These are phyloP conservation scores for Posidonia australis DNA, from an alignment of 106 monocot species.

Conservation along the genomic window DNA sequence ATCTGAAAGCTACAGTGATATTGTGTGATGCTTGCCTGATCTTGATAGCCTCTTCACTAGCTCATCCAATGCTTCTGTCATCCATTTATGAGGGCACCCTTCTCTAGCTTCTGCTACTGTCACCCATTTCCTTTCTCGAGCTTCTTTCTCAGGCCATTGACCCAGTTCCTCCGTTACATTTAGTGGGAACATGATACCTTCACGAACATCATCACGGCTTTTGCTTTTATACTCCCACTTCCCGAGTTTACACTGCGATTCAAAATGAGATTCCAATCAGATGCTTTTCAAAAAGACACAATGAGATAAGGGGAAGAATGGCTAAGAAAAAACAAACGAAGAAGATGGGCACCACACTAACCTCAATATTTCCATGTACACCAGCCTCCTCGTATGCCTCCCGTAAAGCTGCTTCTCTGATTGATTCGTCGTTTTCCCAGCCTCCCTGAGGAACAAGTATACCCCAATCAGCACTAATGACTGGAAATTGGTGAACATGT, in stretches of 20 bases:
- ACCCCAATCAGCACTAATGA: neutral
- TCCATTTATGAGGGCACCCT: conserved; percentile 10
- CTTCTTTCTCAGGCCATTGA: conserved; percentile 66
- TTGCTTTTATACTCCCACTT: conserved; percentile 61
- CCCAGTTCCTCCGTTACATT: conserved; percentile 50
- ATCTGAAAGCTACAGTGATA: neutral
- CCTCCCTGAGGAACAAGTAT: conserved; percentile 36
- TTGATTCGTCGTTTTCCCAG: conserved; percentile 48
- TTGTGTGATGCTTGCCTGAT: neutral
- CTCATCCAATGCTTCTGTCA: conserved; percentile 15
- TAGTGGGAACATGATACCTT: conserved; percentile 71
- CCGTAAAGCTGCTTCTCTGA: conserved; percentile 28
- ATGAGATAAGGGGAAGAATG: neutral
- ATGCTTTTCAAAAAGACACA: neutral
- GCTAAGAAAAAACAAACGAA: neutral
- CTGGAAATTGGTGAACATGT: neutral
- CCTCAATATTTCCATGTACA: conserved; percentile 42
- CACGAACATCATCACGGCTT: conserved; percentile 26
- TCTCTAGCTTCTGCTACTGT: conserved; percentile 8
- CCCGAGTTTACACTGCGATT: conserved; percentile 35
- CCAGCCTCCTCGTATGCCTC: conserved; percentile 69
- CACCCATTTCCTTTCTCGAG: conserved; percentile 59
- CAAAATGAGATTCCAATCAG: neutral
- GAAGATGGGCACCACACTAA: neutral
- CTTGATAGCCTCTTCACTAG: neutral